phyloP scores from a whole-genome alignment of 2,329 filamentous ascomycete species.

The Plenodomus biglobosus region DNA sequence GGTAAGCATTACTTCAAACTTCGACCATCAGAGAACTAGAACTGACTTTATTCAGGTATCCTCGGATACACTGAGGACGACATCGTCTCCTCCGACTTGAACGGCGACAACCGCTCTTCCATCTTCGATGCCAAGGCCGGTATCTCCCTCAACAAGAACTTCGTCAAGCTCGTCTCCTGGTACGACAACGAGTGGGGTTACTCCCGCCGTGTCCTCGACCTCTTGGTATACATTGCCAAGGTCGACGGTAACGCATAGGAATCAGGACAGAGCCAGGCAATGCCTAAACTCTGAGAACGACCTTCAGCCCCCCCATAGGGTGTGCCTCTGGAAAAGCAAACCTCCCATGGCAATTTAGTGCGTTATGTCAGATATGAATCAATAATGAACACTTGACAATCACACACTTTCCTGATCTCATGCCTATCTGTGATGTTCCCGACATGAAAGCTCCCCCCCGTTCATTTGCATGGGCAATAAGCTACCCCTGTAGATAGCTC shows the following conservation, averaged over 20 bases:
- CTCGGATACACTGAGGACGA: conserved; percentile 97
- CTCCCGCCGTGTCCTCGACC: conserved; percentile 72
- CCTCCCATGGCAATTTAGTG: conserved; percentile 16
- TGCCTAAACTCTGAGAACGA: conserved; percentile 35
- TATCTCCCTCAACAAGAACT: conserved; percentile 98
- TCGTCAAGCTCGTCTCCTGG: conserved; percentile 98
- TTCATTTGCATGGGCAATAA: conserved; percentile 13
- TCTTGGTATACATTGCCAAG: conserved; percentile 51
- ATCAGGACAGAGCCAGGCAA: conserved; percentile 42
- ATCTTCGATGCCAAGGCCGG: conserved; percentile 99
- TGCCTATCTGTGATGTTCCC: conserved; percentile 1
- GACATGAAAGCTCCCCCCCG: conserved; percentile 14
- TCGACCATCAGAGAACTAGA: background rate
- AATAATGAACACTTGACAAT: conserved; percentile 30
- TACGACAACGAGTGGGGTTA: conserved; percentile 99
- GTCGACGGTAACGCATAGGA: conserved; percentile 48
- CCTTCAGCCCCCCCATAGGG: conserved; percentile 6
- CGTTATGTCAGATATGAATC: conserved; percentile 33
- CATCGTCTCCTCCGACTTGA: conserved; percentile 89
- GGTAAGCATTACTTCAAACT: conserved; percentile 60
- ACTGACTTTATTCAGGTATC: conserved; percentile 62
- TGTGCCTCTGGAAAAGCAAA: conserved; percentile 16
- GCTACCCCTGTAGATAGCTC: conserved; percentile 16
- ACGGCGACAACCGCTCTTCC: conserved; percentile 89
- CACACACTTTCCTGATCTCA: conserved; percentile 1